These are phyloP conservation scores for Grifola frondosa DNA, from an alignment of 1,284 basidiomycete species.

Conservation along the genomic window DNA sequence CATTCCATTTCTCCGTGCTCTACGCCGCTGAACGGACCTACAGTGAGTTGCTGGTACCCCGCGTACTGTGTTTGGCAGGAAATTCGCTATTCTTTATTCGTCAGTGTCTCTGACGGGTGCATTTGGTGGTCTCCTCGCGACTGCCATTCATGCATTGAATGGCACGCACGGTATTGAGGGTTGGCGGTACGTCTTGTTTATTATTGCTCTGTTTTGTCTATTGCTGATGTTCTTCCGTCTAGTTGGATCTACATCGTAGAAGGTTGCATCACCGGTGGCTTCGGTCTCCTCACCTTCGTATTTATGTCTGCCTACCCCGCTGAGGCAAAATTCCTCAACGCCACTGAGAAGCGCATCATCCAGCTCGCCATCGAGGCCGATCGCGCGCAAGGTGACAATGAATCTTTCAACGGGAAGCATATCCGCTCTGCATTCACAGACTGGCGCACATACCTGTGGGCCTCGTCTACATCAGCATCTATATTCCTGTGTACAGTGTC, in stretches of 20 bases:
- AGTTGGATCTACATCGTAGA: conserved; percentile 68
- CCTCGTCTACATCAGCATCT: conserved; percentile 53
- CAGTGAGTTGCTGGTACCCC: conserved; percentile 34
- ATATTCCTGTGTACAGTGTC: conserved; percentile 34
- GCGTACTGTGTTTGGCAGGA: conserved; percentile 25
- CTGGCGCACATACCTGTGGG: conserved; percentile 56
- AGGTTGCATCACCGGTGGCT: conserved; percentile 43
- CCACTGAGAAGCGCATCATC: conserved; percentile 34
- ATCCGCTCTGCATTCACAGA: conserved; percentile 34
- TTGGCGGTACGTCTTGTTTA: conserved; percentile 25
- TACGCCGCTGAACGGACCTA: neutral
- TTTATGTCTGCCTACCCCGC: conserved; percentile 43
- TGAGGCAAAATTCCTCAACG: conserved; percentile 35
- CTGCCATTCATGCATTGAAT: conserved; percentile 30
- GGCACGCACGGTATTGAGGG: conserved; percentile 32
- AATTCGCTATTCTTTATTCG: conserved; percentile 51
- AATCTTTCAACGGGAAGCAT: conserved; percentile 30
- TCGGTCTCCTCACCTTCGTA: conserved; percentile 39
- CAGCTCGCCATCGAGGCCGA: conserved; percentile 37
- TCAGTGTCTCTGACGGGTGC: conserved; percentile 58
- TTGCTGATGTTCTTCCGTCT: neutral
- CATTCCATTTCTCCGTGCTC: neutral
- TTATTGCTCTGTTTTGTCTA: conserved; percentile 19
- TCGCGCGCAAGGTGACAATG: conserved; percentile 28
- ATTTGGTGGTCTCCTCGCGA: conserved; percentile 58